Evolutionary conservation across 306 rosid genomes (phyloP).

Genomic region (Arachis hypogaea): DNA sequence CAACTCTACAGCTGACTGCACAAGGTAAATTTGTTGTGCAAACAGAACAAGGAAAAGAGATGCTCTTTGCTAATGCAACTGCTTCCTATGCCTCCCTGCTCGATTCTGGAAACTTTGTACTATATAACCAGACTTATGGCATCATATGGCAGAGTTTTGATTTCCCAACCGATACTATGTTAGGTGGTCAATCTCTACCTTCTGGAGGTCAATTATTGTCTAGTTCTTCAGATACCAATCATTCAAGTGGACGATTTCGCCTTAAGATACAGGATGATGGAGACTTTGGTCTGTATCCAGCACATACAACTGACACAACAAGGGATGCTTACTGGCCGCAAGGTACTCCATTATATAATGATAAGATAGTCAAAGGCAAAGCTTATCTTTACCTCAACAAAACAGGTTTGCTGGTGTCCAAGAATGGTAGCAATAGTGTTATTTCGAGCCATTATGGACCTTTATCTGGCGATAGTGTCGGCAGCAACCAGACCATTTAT

Average conservation of each 20-base stretch:
- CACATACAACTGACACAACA: background rate
- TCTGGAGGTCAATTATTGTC: conserved; percentile 11
- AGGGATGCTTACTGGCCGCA: conserved; percentile 40
- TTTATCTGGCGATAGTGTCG: too few relatives aligned
- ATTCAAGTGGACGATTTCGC: conserved; percentile 31
- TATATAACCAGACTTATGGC: background rate
- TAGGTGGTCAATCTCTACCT: conserved; percentile 39
- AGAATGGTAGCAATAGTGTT: background rate
- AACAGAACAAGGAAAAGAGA: conserved; percentile 2
- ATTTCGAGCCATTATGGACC: too few relatives aligned
- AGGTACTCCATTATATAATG: background rate
- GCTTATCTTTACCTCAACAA: conserved; percentile 31
- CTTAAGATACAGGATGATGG: conserved; percentile 43
- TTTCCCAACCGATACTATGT: conserved; percentile 40
- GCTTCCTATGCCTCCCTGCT: conserved; percentile 48
- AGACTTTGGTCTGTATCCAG: conserved; percentile 42
- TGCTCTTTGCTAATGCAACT: conserved; percentile 13
- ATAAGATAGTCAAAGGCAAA: background rate
- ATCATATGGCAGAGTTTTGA: conserved; percentile 50
- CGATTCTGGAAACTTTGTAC: conserved; percentile 49
- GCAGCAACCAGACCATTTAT: background rate
- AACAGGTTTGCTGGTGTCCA: conserved; percentile 17
- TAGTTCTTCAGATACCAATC: conserved; percentile 22
- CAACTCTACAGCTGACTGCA: conserved; percentile 33
- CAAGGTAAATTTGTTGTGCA: conserved; percentile 34